Evolutionary conservation across 106 monocot species (phyloP).

Genomic region (Xerophyta viscosa): DNA sequence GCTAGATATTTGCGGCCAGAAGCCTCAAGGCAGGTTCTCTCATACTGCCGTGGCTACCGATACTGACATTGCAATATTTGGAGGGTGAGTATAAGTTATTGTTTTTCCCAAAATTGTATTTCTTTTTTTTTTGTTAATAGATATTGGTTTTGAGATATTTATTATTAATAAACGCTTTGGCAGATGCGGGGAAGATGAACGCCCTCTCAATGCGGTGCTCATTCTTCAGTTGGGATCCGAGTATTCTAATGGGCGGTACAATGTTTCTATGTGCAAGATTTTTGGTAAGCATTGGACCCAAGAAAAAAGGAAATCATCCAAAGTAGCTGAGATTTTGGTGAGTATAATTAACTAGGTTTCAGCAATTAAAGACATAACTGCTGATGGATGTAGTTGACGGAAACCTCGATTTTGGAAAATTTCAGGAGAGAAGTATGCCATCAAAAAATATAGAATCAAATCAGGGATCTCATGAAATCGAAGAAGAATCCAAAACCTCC

Average conservation of each 20-base stretch:
- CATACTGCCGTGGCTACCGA: slow-evolving; percentile 64
- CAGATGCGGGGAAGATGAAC: slow-evolving; percentile 93
- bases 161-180: too few species aligned
- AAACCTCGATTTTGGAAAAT: not conserved
- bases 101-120: too few species aligned
- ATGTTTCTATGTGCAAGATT: slow-evolving; percentile 77
- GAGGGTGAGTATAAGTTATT: slow-evolving; percentile 54
- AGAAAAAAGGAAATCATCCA: slow-evolving; percentile 43
- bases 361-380: too few species aligned
- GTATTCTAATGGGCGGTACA: slow-evolving; percentile 74
- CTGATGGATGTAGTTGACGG: too few species aligned
- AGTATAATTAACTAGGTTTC: slow-evolving; percentile 1
- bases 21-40: slow-evolving; percentile 81
- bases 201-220: slow-evolving; percentile 76
- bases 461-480: too few species aligned
- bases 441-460: too few species aligned
- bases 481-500: too few species aligned
- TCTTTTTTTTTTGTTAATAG: too few species aligned
- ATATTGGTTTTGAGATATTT: too few species aligned
- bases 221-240: slow-evolving; percentile 76
- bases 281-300: slow-evolving; percentile 69
- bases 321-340: slow-evolving; percentile 32
- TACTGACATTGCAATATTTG: slow-evolving; percentile 68
- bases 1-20: slow-evolving; percentile 63
- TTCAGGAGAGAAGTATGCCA: too few species aligned